Base-by-base conservation (phyloP, 2,329 filamentous ascomycete species). In the Fusarium sambucinum region DNA sequence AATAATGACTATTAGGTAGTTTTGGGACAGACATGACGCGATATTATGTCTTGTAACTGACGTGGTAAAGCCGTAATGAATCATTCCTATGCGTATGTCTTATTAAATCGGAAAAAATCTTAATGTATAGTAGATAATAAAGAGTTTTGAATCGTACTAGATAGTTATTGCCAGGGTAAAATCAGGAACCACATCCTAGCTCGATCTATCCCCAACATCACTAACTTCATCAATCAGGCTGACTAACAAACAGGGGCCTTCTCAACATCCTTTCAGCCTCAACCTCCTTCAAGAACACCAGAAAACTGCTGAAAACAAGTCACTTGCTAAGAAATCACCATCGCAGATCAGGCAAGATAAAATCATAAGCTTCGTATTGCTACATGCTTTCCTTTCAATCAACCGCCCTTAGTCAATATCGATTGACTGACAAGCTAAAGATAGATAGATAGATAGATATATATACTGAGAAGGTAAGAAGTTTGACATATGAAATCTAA, bases 391-490 rank as follows among this genome's bases (percentile, higher is more conserved):
- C 41, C 50, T 57, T 61, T 42, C 41, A 46, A 42, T 45, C 33
- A 58, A 41, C 37, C 33, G 48, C 50, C 30, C 23, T 32, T 40
- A 65, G 42, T 47, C 40, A 59, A 59, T 42, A 27, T 45, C n/a
- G 32, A 40, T 17, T 51, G 47, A 42, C 63, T 63, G 47, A 30
- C 35, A 62, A 54, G n/a, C 47, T 27, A 30, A 30, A 44, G 40
- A 45, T 66, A 55, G 51, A 64, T 67, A 44, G 40, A 45, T 66
- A 55, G 51, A 64, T 67, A 68, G 27, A 27, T 27, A 27, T 27
- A 25, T 68, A 35, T 68, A 69, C 66, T 51, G 44, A 69, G 66
- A 69, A 69, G 66, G 51, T 63, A 55, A 65, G 48, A 32, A 38
- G 48, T 19, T 35, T 63, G 45, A 63, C 41, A 61, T 52, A 57